Base-by-base conservation (phyloP, 345 rosid species). In the Euphorbia peplus region DNA sequence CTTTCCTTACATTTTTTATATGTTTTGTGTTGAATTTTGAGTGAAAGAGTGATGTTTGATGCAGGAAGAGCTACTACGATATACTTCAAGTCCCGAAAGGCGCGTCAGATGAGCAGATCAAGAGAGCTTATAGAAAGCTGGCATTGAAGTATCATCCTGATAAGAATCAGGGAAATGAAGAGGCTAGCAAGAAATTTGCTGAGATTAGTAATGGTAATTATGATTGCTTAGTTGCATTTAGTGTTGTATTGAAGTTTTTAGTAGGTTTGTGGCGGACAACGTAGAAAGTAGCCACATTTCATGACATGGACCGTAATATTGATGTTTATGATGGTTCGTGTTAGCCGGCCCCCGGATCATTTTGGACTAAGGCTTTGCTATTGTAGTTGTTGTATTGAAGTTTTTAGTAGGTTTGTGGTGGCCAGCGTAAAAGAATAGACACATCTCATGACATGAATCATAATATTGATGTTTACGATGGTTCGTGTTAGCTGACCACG, bases 111-210 rank as follows among this genome's bases (percentile, higher is more conserved):
- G 97, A 90, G 59, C 98, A 92, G 89, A 92, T 95, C 84, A 95
- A 95, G 72, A 86, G 96, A 87, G 96, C 99, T 59, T 95, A 95
- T 24, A 79, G 98, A 71, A 95, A 95, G 81, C 85, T 95, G 60
- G 99, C 99, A 16, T 81, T 95, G 87, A 95, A 95, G 85, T 95
- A 86, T 62, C 99, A 95, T 77, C 99, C 99, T 15, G 99, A 95
- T 74, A 92, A 92, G 92, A 92, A 95, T 67, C 98, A 63, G 24
- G 98, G 96, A 24, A 92, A 95, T 63, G 97, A 95, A 59, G 99
- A 92, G 79, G 98, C 99, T 10, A 86, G 70, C 67, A 90, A 88
- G 85, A 81, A 81, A 70, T 95, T 95, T 63, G 86, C 99, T 0
- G 98, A 95, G 75, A 95, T 95, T 72, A 95, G 22, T 80, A 95